Base-by-base conservation (phyloP, 2,329 filamentous ascomycete genomes). In the Celoporthe dispersa region DNA sequence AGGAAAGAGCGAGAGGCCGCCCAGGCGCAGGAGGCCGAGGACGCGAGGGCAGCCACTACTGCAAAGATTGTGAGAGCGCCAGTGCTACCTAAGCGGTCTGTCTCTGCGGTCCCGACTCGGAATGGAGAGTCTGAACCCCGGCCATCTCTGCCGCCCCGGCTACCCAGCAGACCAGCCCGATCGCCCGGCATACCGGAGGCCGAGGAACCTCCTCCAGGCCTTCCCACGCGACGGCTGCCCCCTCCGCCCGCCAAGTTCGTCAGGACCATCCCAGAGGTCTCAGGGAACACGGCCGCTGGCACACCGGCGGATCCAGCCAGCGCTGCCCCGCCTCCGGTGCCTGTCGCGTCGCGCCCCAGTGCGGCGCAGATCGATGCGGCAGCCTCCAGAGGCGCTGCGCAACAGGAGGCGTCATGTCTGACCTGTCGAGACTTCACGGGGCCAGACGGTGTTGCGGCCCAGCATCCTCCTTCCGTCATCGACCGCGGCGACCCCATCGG, bases 351-450 rank as follows among this genome's bases (percentile, higher is more conserved):
- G 33, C 83, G 87, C 6, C 87, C 87, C 2, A 84, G 84, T 2
- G 75, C 79, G 14, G 80, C 83, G n/a, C 83, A 88, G 73, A 84
- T 88, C 41, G 80, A 85, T 67, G 82, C 84, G 2, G 80, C 79
- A 6, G 78, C 80, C 16, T 75, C 78, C 59, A 80, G 80, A 62
- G 73, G 75, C 16, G 73, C 76, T 16, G 71, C 77, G 12, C 75
- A 75, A 19, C 68, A 78, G 16, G 73, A 75, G 28, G 74, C 73
- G 9, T 73, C 72, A 25, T 98, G 96, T 78, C 85, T 97, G 66
- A 83, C 89, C 70, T 98, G 96, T 78, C 90, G 94, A 73, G 94
- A 98, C 81, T 98, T 97, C 80, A 94, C 93, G 8, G 89, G 82
- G 0, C 91, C 94, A 0, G 96, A 98, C 80, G 80, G 80, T 19